Percentiles rank a stretch among this genome's conserved stretches.
Conservation (phyloP, 768 basidiomycete species). For the Favolaschia claudopus region DNA sequence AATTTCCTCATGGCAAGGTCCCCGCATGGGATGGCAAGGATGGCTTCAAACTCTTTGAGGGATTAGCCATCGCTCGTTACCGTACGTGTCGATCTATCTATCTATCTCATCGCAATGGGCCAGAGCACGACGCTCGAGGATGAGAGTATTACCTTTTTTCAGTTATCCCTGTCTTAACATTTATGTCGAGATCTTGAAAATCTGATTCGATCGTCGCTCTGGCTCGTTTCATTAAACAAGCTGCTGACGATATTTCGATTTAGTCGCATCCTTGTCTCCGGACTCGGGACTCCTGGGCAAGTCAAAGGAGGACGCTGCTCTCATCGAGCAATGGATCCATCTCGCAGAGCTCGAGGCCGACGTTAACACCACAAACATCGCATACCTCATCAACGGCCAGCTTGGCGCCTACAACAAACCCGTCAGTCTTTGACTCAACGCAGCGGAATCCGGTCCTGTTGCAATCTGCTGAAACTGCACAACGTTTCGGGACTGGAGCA, state of each 20-base stretch:
- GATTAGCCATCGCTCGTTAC: slow-evolving; percentile 83
- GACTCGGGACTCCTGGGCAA: slow-evolving; percentile 82
- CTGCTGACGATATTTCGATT: slow-evolving; percentile 23
- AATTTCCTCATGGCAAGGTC: slow-evolving; percentile 86
- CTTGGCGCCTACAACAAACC: slow-evolving; percentile 83
- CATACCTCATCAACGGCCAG: slow-evolving; percentile 50
- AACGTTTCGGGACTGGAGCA: too few species aligned
- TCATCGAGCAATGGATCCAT: slow-evolving; percentile 87
- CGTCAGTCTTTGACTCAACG: slow-evolving; percentile 49
- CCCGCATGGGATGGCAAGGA: slow-evolving; percentile 81
- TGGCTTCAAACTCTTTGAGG: slow-evolving; percentile 84
- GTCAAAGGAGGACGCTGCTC: slow-evolving; percentile 69
- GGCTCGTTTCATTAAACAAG: slow-evolving; percentile 4
- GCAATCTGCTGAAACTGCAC: too few species aligned
- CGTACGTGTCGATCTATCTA: slow-evolving; percentile 66
- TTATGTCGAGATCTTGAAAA: slow-evolving; percentile 58
- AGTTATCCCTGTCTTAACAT: slow-evolving; percentile 81
- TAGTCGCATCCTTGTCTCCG: slow-evolving; percentile 81
- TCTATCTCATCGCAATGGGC: slow-evolving; percentile 19
- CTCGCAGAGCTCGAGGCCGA: slow-evolving; percentile 75
- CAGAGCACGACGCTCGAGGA: slow-evolving; percentile 38
- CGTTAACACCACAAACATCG: slow-evolving; percentile 43
- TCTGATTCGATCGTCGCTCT: slow-evolving; percentile 40
- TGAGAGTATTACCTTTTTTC: slow-evolving; percentile 54
- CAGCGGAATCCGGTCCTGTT: too few species aligned